These are phyloP conservation scores for Trametes gibbosa DNA, from an alignment of 768 basidiomycete species.

Conservation along the genomic window DNA sequence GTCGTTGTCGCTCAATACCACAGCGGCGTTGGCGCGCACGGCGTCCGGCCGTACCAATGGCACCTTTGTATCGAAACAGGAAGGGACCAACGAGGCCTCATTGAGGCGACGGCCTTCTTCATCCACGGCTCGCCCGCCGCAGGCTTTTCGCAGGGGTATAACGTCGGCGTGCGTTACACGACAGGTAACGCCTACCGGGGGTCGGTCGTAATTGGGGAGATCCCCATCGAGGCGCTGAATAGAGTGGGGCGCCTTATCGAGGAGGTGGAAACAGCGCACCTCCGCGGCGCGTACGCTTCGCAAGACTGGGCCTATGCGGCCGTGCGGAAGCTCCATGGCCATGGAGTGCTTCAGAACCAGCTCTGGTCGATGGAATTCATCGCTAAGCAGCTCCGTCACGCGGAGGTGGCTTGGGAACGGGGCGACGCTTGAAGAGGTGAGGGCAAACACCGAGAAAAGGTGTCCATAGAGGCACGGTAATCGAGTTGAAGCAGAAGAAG, in stretches of 20 bases:
- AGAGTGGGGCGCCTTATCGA: neutral
- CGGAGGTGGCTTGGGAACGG: neutral
- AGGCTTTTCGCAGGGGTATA: neutral
- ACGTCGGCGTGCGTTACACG: neutral
- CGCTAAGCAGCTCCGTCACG: neutral
- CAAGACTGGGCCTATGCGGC: conserved; percentile 1
- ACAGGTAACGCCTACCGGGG: neutral
- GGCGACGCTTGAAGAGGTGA: neutral
- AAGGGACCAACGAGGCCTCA: neutral
- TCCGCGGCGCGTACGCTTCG: neutral
- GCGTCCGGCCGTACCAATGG: conserved; percentile 5
- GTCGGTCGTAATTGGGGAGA: neutral
- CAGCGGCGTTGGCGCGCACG: neutral
- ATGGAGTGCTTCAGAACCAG: neutral
- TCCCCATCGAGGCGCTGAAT: neutral
- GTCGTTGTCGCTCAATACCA: conserved; percentile 9
- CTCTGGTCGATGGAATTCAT: neutral
- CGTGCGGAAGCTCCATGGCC: neutral
- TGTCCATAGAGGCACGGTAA: neutral
- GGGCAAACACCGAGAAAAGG: neutral
- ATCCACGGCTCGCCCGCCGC: neutral
- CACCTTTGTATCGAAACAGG: conserved; percentile 9
- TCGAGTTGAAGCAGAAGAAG: neutral
- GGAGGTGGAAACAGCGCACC: neutral
- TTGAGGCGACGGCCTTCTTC: conserved; percentile 7